Conservation (phyloP, 2,329 filamentous ascomycete genomes). For the Pseudogymnoascus sp. region DNA sequence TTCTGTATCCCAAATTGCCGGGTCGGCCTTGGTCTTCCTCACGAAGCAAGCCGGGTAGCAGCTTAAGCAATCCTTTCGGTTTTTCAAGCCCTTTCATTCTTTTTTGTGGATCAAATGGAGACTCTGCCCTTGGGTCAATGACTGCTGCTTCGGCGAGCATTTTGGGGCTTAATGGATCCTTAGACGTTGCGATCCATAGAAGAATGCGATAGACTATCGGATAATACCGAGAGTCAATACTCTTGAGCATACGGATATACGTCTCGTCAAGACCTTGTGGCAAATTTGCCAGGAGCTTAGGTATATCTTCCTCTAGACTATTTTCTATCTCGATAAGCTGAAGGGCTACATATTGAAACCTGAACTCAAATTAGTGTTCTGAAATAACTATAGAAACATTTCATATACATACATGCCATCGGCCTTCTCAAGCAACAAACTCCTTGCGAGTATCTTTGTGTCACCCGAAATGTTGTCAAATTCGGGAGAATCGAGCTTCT, state of each 20-base stretch:
- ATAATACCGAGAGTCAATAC: neutral
- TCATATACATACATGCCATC: conserved; percentile 11
- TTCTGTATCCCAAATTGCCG: neutral
- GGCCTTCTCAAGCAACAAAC: conserved; percentile 1
- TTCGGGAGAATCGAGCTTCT: neutral
- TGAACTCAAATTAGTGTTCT: neutral
- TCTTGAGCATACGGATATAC: neutral
- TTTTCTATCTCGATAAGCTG: neutral
- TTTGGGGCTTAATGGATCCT: neutral
- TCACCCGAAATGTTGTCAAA: neutral
- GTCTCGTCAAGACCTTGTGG: neutral
- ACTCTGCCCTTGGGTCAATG: neutral
- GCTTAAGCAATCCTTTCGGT: neutral
- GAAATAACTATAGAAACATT: neutral
- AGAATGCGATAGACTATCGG: neutral
- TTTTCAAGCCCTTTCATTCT: neutral
- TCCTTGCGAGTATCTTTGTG: neutral
- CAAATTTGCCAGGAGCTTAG: neutral
- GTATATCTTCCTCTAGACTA: neutral
- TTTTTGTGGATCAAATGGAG: neutral
- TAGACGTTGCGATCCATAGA: neutral
- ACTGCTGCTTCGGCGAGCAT: neutral
- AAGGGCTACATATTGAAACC: neutral
- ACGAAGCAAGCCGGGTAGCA: neutral
- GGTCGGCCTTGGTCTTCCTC: neutral